Evolutionary conservation across 2,329 filamentous ascomycete species (phyloP).

Genomic region (Rosellinia necatrix): DNA sequence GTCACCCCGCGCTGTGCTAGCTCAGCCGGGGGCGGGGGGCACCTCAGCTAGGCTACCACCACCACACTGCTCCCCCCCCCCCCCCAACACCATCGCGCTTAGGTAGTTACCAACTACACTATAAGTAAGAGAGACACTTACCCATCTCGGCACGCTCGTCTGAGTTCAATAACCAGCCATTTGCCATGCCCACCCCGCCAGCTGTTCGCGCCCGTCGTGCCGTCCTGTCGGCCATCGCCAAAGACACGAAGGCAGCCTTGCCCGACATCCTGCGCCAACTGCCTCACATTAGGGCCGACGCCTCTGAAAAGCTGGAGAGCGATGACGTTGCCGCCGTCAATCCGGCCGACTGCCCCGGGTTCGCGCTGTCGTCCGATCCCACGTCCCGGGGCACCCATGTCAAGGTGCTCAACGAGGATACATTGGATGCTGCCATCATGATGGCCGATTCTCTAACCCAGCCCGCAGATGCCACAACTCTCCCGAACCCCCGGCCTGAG

Average conservation of each 20-base stretch:
- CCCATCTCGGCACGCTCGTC: too few species aligned
- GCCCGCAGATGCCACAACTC: neutral
- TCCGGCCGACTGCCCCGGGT: constrained; percentile 48
- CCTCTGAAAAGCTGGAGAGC: constrained; percentile 46
- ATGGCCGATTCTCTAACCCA: constrained; percentile 34
- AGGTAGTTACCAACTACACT: too few species aligned
- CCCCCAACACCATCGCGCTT: neutral
- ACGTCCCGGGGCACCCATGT: constrained; percentile 38
- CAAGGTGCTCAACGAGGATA: constrained; percentile 60
- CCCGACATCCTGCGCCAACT: constrained; percentile 52
- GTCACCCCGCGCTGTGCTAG: too few species aligned
- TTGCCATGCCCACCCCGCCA: constrained; percentile 20
- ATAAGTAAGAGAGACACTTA: neutral
- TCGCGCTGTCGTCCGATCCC: constrained; percentile 30
- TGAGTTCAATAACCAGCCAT: neutral
- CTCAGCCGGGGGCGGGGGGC: too few species aligned
- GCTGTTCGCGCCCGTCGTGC: constrained; percentile 21
- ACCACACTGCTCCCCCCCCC: neutral
- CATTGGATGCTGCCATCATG: constrained; percentile 59
- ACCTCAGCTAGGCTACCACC: too few species aligned
- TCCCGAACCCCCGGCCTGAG: neutral
- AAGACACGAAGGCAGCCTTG: constrained; percentile 53
- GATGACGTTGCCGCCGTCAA: constrained; percentile 47
- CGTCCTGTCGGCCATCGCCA: constrained; percentile 48
- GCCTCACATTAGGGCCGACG: constrained; percentile 45